Conservation (phyloP, 1,139 yeast species). For the Candida smagusa region DNA sequence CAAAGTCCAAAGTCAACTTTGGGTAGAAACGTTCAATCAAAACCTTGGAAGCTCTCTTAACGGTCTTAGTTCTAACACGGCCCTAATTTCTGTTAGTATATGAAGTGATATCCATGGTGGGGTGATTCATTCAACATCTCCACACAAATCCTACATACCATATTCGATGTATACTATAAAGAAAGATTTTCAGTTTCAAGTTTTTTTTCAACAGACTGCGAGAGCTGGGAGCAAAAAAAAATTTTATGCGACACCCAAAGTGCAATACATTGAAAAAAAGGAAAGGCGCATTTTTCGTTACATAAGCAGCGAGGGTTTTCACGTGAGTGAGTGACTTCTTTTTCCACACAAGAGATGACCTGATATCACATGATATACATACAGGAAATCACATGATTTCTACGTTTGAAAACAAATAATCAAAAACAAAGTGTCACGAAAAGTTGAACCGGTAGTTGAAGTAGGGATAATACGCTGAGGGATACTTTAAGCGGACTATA, state of each 20-base stretch:
- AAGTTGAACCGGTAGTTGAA: too few relatives aligned
- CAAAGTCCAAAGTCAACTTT: slow-evolving; percentile 98
- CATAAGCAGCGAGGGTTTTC: neutral
- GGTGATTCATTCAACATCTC: neutral
- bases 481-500: too few relatives aligned
- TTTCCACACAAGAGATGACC: neutral
- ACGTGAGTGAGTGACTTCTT: slow-evolving; percentile 1
- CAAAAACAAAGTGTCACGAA: too few relatives aligned
- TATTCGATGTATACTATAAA: slow-evolving; percentile 28
- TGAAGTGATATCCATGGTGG: neutral
- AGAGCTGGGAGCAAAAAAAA: slow-evolving; percentile 1
- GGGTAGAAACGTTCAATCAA: slow-evolving; percentile 99
- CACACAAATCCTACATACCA: slow-evolving; percentile 28
- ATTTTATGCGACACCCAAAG: neutral
- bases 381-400: too few relatives aligned
- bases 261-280: neutral
- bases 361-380: too few relatives aligned
- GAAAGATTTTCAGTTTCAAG: slow-evolving; percentile 1
- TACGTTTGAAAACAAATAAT: too few relatives aligned
- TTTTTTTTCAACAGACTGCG: slow-evolving; percentile 1
- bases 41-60: slow-evolving; percentile 99
- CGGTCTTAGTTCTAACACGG: slow-evolving; percentile 99
- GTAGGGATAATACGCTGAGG: too few relatives aligned
- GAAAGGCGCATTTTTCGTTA: neutral
- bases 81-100: slow-evolving; percentile 55